phyloP scores from a whole-genome alignment of 768 basidiomycete species.

The Boletus rubroflammeus region DNA sequence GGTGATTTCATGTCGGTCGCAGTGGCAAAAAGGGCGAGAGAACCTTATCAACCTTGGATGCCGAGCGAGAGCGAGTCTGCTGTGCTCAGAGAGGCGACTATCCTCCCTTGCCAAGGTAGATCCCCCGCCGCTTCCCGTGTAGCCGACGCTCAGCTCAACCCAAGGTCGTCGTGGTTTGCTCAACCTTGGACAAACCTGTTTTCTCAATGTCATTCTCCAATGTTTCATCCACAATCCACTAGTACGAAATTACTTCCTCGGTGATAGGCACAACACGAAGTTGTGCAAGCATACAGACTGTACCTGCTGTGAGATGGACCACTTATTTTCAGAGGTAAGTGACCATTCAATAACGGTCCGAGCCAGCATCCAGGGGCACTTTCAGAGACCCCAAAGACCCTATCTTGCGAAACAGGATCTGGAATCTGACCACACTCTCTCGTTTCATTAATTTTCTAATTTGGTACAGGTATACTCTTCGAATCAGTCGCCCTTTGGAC shows the following conservation, averaged over 20 bases:
- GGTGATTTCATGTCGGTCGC: background rate
- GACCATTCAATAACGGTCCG: background rate
- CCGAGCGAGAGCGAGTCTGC: slow-evolving; percentile 40
- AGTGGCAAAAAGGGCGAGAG: slow-evolving; percentile 41
- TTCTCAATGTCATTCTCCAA: slow-evolving; percentile 89
- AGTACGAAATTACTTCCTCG: slow-evolving; percentile 82
- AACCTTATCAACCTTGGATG: slow-evolving; percentile 49
- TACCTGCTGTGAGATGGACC: slow-evolving; percentile 93
- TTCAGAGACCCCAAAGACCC: background rate
- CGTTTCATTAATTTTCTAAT: background rate
- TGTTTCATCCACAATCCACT: slow-evolving; percentile 87
- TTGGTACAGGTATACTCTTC: slow-evolving; percentile 49
- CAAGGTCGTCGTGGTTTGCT: slow-evolving; percentile 78
- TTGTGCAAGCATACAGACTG: slow-evolving; percentile 71
- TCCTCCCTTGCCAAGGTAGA: slow-evolving; percentile 73
- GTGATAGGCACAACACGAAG: slow-evolving; percentile 80
- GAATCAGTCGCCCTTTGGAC: slow-evolving; percentile 66
- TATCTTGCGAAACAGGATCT: background rate
- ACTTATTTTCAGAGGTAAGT: slow-evolving; percentile 67
- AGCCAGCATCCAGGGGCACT: background rate
- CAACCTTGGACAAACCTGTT: slow-evolving; percentile 92
- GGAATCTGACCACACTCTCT: background rate
- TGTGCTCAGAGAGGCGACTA: slow-evolving; percentile 46
- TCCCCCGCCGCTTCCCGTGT: background rate
- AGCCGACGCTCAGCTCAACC: background rate